Conservation (phyloP, 352 stramenopile species). For the Pythium chondricola region DNA sequence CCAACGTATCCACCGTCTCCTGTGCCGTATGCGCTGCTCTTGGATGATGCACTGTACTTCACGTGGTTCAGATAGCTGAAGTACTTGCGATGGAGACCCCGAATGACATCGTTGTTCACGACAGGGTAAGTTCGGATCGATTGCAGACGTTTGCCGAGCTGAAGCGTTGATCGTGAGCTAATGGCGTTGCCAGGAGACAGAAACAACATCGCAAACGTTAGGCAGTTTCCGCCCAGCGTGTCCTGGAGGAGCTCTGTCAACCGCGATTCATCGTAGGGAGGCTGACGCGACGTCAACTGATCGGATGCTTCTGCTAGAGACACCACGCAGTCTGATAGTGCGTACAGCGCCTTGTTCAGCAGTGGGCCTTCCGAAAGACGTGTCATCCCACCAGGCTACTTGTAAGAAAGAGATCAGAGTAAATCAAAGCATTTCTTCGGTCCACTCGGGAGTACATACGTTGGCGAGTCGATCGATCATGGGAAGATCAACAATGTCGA, state of each 20-base stretch:
- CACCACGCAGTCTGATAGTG: conserved; percentile 33
- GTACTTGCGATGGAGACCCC: conserved; percentile 30
- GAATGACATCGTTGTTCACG: conserved; percentile 51
- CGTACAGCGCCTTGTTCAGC: conserved; percentile 49
- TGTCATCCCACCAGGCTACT: conserved; percentile 21
- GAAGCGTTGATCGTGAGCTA: conserved; percentile 32
- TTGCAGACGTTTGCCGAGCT: conserved; percentile 27
- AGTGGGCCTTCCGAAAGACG: conserved; percentile 44
- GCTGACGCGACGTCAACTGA: background rate
- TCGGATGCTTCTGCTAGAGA: conserved; percentile 2
- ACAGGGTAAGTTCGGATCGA: conserved; percentile 38
- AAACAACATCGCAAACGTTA: conserved; percentile 39
- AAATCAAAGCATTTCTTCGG: background rate
- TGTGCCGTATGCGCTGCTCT: background rate
- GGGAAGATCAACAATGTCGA: conserved; percentile 42
- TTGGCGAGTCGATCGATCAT: conserved; percentile 40
- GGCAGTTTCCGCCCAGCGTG: conserved; percentile 42
- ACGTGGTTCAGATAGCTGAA: conserved; percentile 1
- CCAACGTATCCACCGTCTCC: conserved; percentile 14
- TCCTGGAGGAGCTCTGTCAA: conserved; percentile 43
- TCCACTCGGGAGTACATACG: conserved; percentile 16
- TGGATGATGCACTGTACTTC: background rate
- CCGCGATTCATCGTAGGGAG: conserved; percentile 25
- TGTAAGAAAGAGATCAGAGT: background rate
- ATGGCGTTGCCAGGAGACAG: conserved; percentile 30